Conservation (phyloP, 306 rosid species). For the Glycine soja region DNA sequence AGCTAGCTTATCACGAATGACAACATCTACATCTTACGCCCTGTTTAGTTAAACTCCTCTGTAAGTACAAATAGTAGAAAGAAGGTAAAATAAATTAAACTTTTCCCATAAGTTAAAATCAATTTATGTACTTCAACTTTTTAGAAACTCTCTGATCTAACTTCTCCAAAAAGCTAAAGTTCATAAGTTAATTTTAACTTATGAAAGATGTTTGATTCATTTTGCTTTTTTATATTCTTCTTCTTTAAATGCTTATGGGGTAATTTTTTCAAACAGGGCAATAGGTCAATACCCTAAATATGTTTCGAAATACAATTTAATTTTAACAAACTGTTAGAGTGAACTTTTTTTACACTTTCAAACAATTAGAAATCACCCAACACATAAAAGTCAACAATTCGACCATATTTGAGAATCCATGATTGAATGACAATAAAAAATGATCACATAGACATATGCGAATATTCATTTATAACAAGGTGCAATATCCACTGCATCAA, state of each 20-base stretch:
- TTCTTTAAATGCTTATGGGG: neutral
- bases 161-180: neutral
- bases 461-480: neutral
- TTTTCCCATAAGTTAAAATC: neutral
- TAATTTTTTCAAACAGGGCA: neutral
- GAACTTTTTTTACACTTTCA: neutral
- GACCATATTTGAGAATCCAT: neutral
- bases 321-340: neutral
- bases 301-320: neutral
- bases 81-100: neutral
- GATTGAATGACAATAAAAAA: neutral
- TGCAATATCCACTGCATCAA: neutral
- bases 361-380: neutral
- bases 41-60: neutral
- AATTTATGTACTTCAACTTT: neutral
- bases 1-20: slow-evolving; percentile 13
- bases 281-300: neutral
- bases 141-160: neutral
- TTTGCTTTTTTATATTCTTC: neutral
- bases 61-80: neutral
- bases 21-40: neutral
- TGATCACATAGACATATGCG: too few relatives aligned
- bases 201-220: neutral
- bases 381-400: neutral
- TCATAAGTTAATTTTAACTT: neutral